Evolutionary conservation across 345 rosid genomes (phyloP).

Genomic region (Bruguiera parviflora): DNA sequence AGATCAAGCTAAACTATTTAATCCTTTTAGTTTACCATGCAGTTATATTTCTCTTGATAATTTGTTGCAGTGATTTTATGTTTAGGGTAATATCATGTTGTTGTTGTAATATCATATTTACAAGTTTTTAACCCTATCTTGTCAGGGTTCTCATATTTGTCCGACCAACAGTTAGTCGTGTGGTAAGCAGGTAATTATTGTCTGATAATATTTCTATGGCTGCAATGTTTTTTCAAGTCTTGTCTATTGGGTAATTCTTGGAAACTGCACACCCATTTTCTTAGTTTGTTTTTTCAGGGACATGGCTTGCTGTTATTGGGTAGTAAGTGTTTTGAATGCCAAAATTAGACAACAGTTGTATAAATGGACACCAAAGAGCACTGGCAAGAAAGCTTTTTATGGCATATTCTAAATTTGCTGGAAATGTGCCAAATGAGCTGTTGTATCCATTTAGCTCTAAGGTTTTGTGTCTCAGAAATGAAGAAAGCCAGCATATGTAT

Average conservation of each 20-base stretch:
- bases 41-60: background rate
- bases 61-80: background rate
- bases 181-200: slow-evolving; percentile 73
- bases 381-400: too few relatives aligned
- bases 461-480: background rate
- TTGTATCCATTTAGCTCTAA: background rate
- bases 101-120: background rate
- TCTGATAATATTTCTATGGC: slow-evolving; percentile 1
- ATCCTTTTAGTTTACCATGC: background rate
- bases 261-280: slow-evolving; percentile 5
- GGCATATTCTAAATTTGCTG: too few relatives aligned
- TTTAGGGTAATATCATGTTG: background rate
- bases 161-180: slow-evolving; percentile 83
- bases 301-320: background rate
- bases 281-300: slow-evolving; percentile 1
- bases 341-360: too few relatives aligned
- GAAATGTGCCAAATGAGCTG: too few relatives aligned
- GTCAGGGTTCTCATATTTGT: slow-evolving; percentile 90
- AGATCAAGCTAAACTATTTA: too few relatives aligned
- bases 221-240: slow-evolving; percentile 9
- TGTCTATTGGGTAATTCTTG: slow-evolving; percentile 7
- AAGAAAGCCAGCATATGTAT: background rate
- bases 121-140: slow-evolving; percentile 9
- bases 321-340: too few relatives aligned
- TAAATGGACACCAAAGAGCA: too few relatives aligned